Evolutionary conservation across 352 stramenopile species (phyloP).

Genomic region (Plasmopara halstedii): DNA sequence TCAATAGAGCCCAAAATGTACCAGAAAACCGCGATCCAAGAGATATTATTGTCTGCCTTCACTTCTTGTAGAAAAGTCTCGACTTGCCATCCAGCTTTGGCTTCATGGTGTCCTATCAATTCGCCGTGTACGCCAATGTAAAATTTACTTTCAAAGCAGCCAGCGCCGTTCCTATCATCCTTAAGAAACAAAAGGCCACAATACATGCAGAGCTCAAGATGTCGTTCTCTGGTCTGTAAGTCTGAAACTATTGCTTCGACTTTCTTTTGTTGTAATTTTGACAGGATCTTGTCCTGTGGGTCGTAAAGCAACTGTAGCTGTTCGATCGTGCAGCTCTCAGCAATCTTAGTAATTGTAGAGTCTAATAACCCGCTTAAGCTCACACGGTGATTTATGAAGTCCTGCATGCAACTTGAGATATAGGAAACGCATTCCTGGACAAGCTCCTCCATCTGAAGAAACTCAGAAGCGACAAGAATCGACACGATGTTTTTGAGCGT

Average conservation of each 20-base stretch:
- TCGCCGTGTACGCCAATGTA: constrained; percentile 42
- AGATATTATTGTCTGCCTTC: constrained; percentile 29
- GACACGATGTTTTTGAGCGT: constrained; percentile 71
- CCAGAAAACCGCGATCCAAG: constrained; percentile 75
- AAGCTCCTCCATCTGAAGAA: constrained; percentile 86
- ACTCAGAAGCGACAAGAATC: constrained; percentile 89
- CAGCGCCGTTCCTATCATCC: constrained; percentile 6
- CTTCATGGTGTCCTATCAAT: constrained; percentile 35
- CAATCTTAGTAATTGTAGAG: constrained; percentile 60
- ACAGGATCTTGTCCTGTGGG: constrained; percentile 83
- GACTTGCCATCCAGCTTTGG: constrained; percentile 34
- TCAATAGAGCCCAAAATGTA: constrained; percentile 67
- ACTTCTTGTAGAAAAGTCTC: constrained; percentile 39
- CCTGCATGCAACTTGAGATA: constrained; percentile 56
- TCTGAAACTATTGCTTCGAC: constrained; percentile 48
- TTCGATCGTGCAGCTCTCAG: constrained; percentile 40
- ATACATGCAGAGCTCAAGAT: constrained; percentile 31
- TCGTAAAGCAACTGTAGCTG: constrained; percentile 67
- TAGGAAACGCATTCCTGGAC: constrained; percentile 81
- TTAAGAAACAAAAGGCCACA: constrained; percentile 43
- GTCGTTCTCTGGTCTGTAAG: constrained; percentile 17
- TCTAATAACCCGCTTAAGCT: constrained; percentile 84
- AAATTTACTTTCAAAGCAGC: constrained; percentile 32
- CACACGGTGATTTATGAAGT: constrained; percentile 81
- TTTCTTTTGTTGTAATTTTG: constrained; percentile 79